These are phyloP conservation scores for Pichia norvegensis DNA, from an alignment of 1,139 yeast genomes.

Conservation along the genomic window DNA sequence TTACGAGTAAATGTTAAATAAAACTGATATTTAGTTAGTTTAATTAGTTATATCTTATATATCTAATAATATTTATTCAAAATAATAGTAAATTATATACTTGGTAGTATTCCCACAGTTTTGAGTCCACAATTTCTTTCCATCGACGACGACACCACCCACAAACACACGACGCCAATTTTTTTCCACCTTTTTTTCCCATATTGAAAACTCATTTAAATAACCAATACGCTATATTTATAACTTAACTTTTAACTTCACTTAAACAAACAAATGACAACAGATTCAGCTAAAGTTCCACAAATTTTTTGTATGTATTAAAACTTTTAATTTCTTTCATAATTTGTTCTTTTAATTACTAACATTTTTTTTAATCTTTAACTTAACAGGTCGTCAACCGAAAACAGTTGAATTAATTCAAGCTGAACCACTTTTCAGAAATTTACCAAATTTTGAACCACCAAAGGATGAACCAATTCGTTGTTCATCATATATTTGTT, in stretches of 20 bases:
- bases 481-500: slow-evolving; percentile 41
- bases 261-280: background rate
- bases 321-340: background rate
- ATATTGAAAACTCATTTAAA: too few species aligned
- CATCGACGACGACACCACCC: background rate
- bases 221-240: background rate
- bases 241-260: too few species aligned
- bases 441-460: slow-evolving; percentile 31
- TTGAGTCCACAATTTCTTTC: background rate
- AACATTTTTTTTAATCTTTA: too few species aligned
- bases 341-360: background rate
- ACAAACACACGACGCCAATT: background rate
- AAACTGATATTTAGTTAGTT: background rate
- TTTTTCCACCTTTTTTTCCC: background rate
- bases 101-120: too few species aligned
- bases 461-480: slow-evolving; percentile 26
- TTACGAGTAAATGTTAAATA: slow-evolving; percentile 59
- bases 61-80: background rate
- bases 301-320: slow-evolving; percentile 6
- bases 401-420: slow-evolving; percentile 52
- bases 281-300: slow-evolving; percentile 10
- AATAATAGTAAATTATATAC: too few species aligned
- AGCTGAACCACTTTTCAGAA: slow-evolving; percentile 40
- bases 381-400: slow-evolving; percentile 42
- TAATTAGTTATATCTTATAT: background rate